Base-by-base conservation (phyloP, 495 filamentous ascomycete species). In the Aspergillus sparsus region DNA sequence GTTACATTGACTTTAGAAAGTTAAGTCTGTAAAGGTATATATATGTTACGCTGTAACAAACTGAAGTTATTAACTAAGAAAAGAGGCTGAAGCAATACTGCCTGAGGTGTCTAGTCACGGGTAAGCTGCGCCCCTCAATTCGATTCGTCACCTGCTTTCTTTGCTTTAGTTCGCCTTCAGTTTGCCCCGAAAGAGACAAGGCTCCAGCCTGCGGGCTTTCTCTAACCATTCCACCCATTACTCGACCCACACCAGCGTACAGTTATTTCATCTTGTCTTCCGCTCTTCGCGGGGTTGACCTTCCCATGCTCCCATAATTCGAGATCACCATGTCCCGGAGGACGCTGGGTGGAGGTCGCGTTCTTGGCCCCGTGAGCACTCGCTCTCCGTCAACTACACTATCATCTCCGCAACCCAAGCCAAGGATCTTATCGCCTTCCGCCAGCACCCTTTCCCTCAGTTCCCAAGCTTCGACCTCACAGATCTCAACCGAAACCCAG, bases 301-400 rank as follows among this genome's bases (percentile, higher is more conserved):
- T 68, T 75, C 74, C 66, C 76, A 78, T 78, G 76, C 68, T 68
- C 64, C 64, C 65, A 65, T 78, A 72, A 64, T 53, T 53, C 54
- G 34, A 54, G 53, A 56, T 66, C 64, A 80, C 68, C 68, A 94
- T 93, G 90, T 87, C 90, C 68, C 80, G 85, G 74, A 86, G 90
- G 76, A 91, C 87, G 79, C 85, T 96, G 66, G 92, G 92, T 66
- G 90, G 92, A 74, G 92, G 92, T 68, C 85, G 92, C 77, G 85
- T 97, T 66, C 78, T 97, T 64, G 92, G 92, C 60, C 92, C 83
- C 76, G 89, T 89, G 58, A 89, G 87, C 71, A 80, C 85, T 64
- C 83, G 93, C 65, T 85, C 87, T 54, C 87, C 90, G 69, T 86
- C 89, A 74, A 80, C 62, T 70, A 80, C 58, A 79, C 77, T 66